Conservation (phyloP, 2,329 filamentous ascomycete species). For the Alternaria burnsii region DNA sequence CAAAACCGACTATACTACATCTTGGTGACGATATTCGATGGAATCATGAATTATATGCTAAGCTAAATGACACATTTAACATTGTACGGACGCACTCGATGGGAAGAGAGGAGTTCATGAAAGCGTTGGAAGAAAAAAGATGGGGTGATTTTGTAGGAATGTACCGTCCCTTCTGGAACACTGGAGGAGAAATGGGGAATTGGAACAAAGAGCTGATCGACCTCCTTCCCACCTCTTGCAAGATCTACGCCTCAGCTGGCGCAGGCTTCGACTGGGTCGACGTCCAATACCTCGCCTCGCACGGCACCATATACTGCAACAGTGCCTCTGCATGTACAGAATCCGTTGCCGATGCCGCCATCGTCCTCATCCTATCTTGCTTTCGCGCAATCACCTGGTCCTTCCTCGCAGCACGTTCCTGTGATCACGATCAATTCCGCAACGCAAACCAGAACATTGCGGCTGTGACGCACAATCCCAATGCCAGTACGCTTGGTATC, state of each 20-base stretch:
- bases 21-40: constrained; percentile 57
- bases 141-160: constrained; percentile 58
- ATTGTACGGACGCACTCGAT: constrained; percentile 53
- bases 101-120: constrained; percentile 51
- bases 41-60: constrained; percentile 55
- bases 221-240: constrained; percentile 60
- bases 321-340: constrained; percentile 74
- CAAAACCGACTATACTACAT: constrained; percentile 53
- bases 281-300: constrained; percentile 66
- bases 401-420: constrained; percentile 62
- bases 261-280: constrained; percentile 72
- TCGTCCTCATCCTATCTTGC: constrained; percentile 72
- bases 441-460: constrained; percentile 69
- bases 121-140: constrained; percentile 47
- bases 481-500: constrained; percentile 68
- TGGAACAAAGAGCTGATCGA: constrained; percentile 68
- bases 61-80: constrained; percentile 48
- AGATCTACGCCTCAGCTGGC: constrained; percentile 67
- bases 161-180: constrained; percentile 70
- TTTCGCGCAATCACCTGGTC: constrained; percentile 75
- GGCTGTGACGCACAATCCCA: constrained; percentile 69
- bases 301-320: constrained; percentile 77
- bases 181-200: constrained; percentile 70
- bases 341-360: constrained; percentile 75
- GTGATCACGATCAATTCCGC: constrained; percentile 58